Evolutionary conservation across 2,329 filamentous ascomycete genomes (phyloP), one percentile per base, ranked within the genome.

Genomic region (Xylariaceae sp.): DNA sequence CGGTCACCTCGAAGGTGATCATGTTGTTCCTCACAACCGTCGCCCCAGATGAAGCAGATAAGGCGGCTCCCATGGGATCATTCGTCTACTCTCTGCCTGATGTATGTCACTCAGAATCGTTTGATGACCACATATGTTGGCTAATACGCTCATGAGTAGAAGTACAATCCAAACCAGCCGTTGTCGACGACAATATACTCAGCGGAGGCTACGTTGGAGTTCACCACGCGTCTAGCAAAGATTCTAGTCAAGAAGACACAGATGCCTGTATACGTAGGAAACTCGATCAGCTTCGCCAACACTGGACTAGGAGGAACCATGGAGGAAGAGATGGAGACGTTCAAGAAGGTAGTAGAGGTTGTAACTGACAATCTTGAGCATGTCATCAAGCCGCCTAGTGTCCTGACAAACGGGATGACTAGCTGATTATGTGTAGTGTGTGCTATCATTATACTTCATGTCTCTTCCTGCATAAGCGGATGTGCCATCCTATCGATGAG

Each of bases 1-100:
- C 82, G 16, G 77, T 82, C 52, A 81, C 81, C 57, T 74, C 80
- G 40, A 86, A 83, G 65, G 81, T 80, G 26, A 73, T 87, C 52
- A 71, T 85, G 51, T 71, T 89, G n/a, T 85, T 85, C 66, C 74
- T 89, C 44, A 84, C 85, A 1, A 88, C 86, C 0, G 78, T 81
- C 2, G 71, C 79, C 21, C 76, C 77, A 52, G 83, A 83, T 50
- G 81, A 85, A 42, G 71, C 74, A n/a, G 76, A 76, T 12, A 70
- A 74, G 7, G 71, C 79, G 7, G 77, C 82, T 41, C 77, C 82
- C 48, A 81, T 98, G 74, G 93, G 95, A 2, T 96, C 91, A 48
- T 93, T 98, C 70, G 90, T 98, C 44, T 98, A 96, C 71, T 90
- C 93, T 2, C 84, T 99, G 72, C 93, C 95, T 16, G 89, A 96